Conservation (phyloP, 495 filamentous ascomycete genomes). For the Letharia lupina region DNA sequence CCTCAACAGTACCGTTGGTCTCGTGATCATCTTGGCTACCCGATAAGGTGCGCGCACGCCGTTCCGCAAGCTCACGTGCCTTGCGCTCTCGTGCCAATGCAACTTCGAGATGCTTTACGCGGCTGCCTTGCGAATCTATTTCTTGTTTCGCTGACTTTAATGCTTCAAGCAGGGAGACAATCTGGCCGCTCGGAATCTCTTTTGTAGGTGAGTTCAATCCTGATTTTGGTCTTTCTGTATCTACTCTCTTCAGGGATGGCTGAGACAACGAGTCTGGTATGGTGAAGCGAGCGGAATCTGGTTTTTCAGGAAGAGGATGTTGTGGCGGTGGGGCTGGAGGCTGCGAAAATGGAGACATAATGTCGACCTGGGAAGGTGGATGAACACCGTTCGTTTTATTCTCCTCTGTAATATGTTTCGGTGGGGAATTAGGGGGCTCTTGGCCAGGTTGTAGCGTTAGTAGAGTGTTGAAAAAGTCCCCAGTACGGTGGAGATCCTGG, state of each 20-base stretch:
- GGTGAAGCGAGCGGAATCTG: conserved; percentile 52
- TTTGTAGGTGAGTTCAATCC: conserved; percentile 53
- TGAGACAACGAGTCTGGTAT: conserved; percentile 36
- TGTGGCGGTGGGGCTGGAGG: conserved; percentile 87
- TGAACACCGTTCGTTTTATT: conserved; percentile 38
- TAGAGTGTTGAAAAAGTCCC: conserved; percentile 68
- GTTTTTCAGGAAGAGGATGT: conserved; percentile 84
- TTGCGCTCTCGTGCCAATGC: conserved; percentile 68
- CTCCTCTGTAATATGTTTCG: conserved; percentile 34
- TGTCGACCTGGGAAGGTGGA: conserved; percentile 49
- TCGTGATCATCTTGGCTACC: conserved; percentile 28
- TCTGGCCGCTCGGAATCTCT: conserved; percentile 62
- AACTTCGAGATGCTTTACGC: conserved; percentile 74
- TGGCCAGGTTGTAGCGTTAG: conserved; percentile 65
- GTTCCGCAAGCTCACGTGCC: conserved; percentile 76
- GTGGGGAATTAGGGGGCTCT: conserved; percentile 41
- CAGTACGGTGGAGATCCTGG: conserved; percentile 71
- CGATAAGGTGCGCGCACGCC: conserved; percentile 62
- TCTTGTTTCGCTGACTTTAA: conserved; percentile 70
- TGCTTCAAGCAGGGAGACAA: conserved; percentile 70
- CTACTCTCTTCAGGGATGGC: conserved; percentile 58
- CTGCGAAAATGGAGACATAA: conserved; percentile 64
- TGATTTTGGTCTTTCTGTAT: conserved; percentile 64
- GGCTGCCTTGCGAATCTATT: conserved; percentile 67
- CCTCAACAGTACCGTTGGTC: conserved; percentile 23